Percentiles rank a stretch among this genome's conserved stretches.
These are phyloP conservation scores for Trypanosoma conorhini DNA, from an alignment of 208 protist genomes.

Conservation along the genomic window DNA sequence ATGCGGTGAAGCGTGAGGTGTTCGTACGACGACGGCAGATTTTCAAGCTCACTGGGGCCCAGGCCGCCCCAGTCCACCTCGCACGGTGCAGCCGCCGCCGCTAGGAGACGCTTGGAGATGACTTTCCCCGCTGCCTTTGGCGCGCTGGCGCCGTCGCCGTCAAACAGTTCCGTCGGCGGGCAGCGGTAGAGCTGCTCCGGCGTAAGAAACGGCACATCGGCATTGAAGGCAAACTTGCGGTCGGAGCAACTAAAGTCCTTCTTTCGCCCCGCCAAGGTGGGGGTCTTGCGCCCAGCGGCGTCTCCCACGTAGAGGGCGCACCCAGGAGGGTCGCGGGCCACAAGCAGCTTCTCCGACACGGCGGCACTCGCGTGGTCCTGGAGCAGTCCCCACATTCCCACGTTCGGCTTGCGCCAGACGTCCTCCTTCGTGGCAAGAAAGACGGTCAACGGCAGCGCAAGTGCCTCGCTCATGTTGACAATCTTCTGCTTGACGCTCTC, in stretches of 20 bases:
- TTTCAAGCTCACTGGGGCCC: conserved; percentile 44
- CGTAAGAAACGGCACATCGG: conserved; percentile 86
- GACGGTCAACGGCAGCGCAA: conserved; percentile 64
- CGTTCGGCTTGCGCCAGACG: conserved; percentile 88
- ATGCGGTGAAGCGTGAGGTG: conserved; percentile 32
- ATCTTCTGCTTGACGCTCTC: conserved; percentile 54
- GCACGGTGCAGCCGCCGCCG: conserved; percentile 6
- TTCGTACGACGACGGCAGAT: conserved; percentile 52
- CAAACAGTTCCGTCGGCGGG: conserved; percentile 22
- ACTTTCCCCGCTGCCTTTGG: conserved; percentile 1
- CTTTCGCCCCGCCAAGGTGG: conserved; percentile 64
- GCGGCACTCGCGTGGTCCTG: conserved; percentile 37
- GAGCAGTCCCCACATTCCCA: conserved; percentile 86
- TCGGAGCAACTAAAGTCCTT: conserved; percentile 94
- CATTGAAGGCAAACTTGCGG: conserved; percentile 89
- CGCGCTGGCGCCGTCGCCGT: background rate
- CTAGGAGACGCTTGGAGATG: conserved; percentile 10
- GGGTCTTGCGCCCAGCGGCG: conserved; percentile 77
- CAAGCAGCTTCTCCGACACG: conserved; percentile 5
- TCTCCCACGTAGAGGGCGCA: conserved; percentile 93
- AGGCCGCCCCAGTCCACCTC: conserved; percentile 55
- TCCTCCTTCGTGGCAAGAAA: conserved; percentile 80
- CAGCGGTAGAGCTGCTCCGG: conserved; percentile 86
- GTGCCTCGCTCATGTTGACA: conserved; percentile 36
- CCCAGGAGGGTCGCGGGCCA: background rate